phyloP scores from a whole-genome alignment of 2,329 filamentous ascomycete species.

The Monascus ruber region DNA sequence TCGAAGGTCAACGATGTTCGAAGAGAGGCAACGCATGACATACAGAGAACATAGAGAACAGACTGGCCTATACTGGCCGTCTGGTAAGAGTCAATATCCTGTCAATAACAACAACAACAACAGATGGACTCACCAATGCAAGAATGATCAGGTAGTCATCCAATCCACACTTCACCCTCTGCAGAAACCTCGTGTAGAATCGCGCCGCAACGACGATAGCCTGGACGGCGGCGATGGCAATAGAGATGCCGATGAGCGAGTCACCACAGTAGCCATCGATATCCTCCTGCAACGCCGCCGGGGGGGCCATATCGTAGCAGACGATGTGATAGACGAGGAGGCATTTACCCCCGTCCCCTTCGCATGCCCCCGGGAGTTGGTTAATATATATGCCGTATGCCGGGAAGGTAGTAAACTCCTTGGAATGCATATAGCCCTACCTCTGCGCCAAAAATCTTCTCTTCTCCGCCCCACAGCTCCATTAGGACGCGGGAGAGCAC shows the following conservation, averaged over 20 bases:
- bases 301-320: not conserved
- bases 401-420: too few relatives aligned
- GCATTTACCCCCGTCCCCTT: too few relatives aligned
- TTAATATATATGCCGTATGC: too few relatives aligned
- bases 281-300: not conserved
- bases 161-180: slow-evolving; percentile 6
- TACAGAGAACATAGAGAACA: slow-evolving; percentile 11
- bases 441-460: too few relatives aligned
- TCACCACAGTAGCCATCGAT: slow-evolving; percentile 2
- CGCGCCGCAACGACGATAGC: slow-evolving; percentile 10
- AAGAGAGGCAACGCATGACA: slow-evolving; percentile 1
- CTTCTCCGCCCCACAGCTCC: too few relatives aligned
- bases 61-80: slow-evolving; percentile 8
- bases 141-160: slow-evolving; percentile 15
- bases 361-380: too few relatives aligned
- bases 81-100: slow-evolving; percentile 2
- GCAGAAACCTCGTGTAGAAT: slow-evolving; percentile 13
- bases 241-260: slow-evolving; percentile 8
- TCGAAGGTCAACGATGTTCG: not conserved
- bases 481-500: too few relatives aligned
- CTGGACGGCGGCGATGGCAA: slow-evolving; percentile 10
- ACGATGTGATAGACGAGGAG: slow-evolving; percentile 8
- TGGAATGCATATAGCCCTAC: too few relatives aligned
- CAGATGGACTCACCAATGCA: slow-evolving; percentile 9
- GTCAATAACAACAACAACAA: not conserved